phyloP scores from a whole-genome alignment of 2,329 filamentous ascomycete genomes.

The Elsinoe arachidis region DNA sequence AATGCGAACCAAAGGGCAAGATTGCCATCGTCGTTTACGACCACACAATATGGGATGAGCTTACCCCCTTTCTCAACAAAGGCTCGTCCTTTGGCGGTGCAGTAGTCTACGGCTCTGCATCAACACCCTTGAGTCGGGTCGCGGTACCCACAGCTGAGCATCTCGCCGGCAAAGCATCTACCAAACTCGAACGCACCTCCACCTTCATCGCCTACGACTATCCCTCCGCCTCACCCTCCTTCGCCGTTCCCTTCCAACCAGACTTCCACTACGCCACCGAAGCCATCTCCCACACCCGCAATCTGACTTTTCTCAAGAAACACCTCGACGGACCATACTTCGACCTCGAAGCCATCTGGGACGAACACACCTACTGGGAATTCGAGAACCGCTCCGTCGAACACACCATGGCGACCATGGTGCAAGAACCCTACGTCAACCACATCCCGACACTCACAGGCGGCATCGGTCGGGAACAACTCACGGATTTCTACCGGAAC shows the following conservation, averaged over 20 bases:
- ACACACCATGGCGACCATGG: constrained; percentile 74
- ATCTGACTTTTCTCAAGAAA: constrained; percentile 56
- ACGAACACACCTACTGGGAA: constrained; percentile 65
- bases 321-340: constrained; percentile 57
- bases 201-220: constrained; percentile 34
- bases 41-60: not conserved
- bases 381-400: constrained; percentile 61
- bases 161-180: constrained; percentile 19
- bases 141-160: constrained; percentile 22
- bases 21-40: constrained; percentile 20
- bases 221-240: constrained; percentile 36
- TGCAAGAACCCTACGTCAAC: constrained; percentile 70
- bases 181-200: constrained; percentile 13
- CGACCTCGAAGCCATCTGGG: constrained; percentile 61
- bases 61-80: not conserved
- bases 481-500: constrained; percentile 61
- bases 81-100: constrained; percentile 24
- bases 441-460: constrained; percentile 62
- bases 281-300: constrained; percentile 57
- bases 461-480: constrained; percentile 54
- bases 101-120: constrained; percentile 15
- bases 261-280: constrained; percentile 48
- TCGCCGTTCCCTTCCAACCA: constrained; percentile 43
- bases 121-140: constrained; percentile 5
- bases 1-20: constrained; percentile 33